Conservation (phyloP, 2,329 filamentous ascomycete genomes). For the Ceratocystis smalleyi region DNA sequence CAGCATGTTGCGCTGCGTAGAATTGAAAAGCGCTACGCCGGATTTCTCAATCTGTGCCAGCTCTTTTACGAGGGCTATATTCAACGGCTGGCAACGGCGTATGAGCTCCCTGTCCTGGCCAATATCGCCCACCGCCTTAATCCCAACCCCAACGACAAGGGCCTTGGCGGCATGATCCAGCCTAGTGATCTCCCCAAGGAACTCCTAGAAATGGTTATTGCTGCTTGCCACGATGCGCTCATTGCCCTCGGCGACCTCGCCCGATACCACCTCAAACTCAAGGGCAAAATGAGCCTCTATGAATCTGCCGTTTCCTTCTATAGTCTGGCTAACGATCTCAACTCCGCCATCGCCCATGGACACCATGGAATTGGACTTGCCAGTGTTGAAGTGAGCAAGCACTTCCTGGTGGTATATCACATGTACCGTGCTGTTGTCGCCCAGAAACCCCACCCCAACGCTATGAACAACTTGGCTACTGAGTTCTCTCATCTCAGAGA, state of each 20-base stretch:
- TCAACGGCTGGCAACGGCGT: conserved; percentile 52
- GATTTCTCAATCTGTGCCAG: conserved; percentile 76
- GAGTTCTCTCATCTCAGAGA: conserved; percentile 46
- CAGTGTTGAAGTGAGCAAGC: conserved; percentile 58
- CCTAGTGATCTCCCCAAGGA: conserved; percentile 32
- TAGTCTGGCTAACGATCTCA: conserved; percentile 59
- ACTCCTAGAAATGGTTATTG: conserved; percentile 45
- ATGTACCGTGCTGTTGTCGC: conserved; percentile 71
- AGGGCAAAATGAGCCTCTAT: conserved; percentile 59
- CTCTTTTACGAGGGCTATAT: conserved; percentile 80
- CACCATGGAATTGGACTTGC: conserved; percentile 88
- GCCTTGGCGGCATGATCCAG: neutral
- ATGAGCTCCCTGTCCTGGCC: conserved; percentile 37
- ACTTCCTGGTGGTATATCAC: conserved; percentile 76
- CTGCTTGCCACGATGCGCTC: conserved; percentile 67
- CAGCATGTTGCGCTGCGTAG: conserved; percentile 50
- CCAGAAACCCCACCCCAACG: conserved; percentile 57
- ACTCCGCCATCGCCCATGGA: conserved; percentile 63
- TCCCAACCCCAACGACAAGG: conserved; percentile 3
- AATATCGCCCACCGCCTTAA: conserved; percentile 23
- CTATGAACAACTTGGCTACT: conserved; percentile 58
- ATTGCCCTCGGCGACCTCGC: conserved; percentile 82
- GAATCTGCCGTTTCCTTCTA: conserved; percentile 74
- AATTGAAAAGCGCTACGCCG: conserved; percentile 63
- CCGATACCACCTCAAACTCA: conserved; percentile 65